Percentiles rank a stretch among this genome's conserved stretches.
Evolutionary conservation across 192 early-diverging fungal genomes (phyloP).

Genomic region (Radiomyces spectabilis): DNA sequence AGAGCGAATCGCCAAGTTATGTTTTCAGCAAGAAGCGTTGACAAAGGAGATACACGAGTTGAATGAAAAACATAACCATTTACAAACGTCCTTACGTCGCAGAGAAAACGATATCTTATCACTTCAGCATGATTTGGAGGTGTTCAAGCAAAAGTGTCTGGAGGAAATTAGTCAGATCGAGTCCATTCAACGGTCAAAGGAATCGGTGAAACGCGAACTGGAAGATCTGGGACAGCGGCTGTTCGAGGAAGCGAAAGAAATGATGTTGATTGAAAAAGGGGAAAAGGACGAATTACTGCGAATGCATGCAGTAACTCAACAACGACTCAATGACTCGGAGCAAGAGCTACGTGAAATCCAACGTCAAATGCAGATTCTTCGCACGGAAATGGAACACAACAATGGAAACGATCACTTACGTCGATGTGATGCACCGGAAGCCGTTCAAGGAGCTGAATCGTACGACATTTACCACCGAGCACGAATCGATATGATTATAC

Average conservation of each 20-base stretch:
- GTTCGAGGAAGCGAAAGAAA: conserved; percentile 89
- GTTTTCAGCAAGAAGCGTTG: too few species aligned
- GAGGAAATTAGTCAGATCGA: conserved; percentile 75
- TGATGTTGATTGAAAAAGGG: conserved; percentile 72
- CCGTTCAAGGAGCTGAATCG: not conserved
- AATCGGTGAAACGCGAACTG: conserved; percentile 81
- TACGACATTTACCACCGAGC: too few species aligned
- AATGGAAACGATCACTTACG: too few species aligned
- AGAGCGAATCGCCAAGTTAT: too few species aligned
- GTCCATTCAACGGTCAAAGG: conserved; percentile 80
- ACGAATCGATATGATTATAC: too few species aligned
- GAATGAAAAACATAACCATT: too few species aligned
- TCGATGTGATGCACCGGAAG: not conserved
- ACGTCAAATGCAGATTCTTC: conserved; percentile 63
- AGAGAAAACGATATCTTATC: conserved; percentile 64
- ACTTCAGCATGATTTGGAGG: conserved; percentile 51
- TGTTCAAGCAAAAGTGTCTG: conserved; percentile 61
- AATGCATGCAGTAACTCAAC: conserved; percentile 40
- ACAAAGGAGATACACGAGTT: too few species aligned
- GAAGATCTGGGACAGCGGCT: conserved; percentile 82
- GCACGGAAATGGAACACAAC: not conserved
- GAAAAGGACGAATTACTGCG: conserved; percentile 37
- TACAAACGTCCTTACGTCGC: conserved; percentile 48
- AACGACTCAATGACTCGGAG: conserved; percentile 49
- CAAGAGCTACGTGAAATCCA: conserved; percentile 58